Evolutionary conservation across 1,284 basidiomycete genomes (phyloP).

Genomic region (Trichosporon coremiiforme): DNA sequence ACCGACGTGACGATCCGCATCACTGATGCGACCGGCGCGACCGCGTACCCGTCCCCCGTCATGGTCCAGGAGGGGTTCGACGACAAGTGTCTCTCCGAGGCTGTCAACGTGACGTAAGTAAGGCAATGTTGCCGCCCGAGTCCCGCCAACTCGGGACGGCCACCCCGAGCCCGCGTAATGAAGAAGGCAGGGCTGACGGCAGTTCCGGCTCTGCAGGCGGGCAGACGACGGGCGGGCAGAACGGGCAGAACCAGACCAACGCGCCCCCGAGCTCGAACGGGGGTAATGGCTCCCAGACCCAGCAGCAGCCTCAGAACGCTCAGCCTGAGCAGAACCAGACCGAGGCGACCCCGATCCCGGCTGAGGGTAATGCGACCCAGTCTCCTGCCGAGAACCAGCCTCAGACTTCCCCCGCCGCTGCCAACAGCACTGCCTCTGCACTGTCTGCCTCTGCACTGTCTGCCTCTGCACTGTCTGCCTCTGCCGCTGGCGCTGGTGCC

Average conservation of each 20-base stretch:
- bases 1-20: conserved; percentile 58
- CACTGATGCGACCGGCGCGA: conserved; percentile 63
- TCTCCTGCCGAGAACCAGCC: not conserved
- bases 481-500: not conserved
- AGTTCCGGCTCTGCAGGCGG: not conserved
- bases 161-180: too few relatives aligned
- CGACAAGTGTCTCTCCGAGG: conserved; percentile 41
- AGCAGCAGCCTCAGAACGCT: not conserved
- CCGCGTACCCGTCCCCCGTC: conserved; percentile 63
- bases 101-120: conserved; percentile 4
- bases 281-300: not conserved
- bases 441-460: not conserved
- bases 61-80: conserved; percentile 60
- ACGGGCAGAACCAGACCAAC: not conserved
- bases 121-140: too few relatives aligned
- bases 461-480: not conserved
- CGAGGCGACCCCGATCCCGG: not conserved
- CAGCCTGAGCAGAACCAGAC: not conserved
- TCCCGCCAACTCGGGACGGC: too few relatives aligned
- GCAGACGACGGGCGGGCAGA: not conserved
- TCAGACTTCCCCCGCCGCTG: not conserved
- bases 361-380: not conserved
- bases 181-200: not conserved
- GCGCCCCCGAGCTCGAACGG: not conserved
- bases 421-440: not conserved